Base-by-base conservation (phyloP, 768 basidiomycete species). In the Boletus patriciae region DNA sequence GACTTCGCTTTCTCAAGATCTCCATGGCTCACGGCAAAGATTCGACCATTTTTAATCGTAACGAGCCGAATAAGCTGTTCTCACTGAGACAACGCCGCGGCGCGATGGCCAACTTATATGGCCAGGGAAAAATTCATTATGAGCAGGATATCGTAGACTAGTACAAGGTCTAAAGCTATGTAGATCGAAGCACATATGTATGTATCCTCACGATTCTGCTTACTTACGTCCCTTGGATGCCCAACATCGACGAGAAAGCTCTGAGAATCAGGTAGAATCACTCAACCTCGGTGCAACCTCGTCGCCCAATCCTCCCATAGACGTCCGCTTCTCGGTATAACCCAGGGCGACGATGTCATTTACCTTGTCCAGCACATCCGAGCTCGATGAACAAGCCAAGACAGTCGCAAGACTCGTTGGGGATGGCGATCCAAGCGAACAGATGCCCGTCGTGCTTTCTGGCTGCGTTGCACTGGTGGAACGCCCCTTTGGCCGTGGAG, bases 331-430 rank as follows among this genome's bases (percentile, higher is more conserved):
- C 50, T 70, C 58, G 31, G 63, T 70, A 69, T 77, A 74, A 8
- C 78, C 72, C 53, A 57, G 64, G 21, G 68, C 64, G 31, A 79
- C 64, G 21, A 78, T 75, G 19, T 72, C 67, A 29, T 74, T 73
- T 3, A 79, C 74, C 47, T 60, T 71, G 54, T 49, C 60, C 18
- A 76, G 52, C 51, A 72, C 65, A 16, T 67, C 69, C 34, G 34
- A 44, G 45, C 64, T 72, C 31, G 66, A 51, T 5, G 63, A 54
- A n/a, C 67, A 55, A 3, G 59, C 62, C 45, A 71, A 42, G 2
- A 55, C 65, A 15, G 64, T 46, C 19, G 63, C 66, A 0, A 70
- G 59, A 41, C 60, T 61, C 19, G 62, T 68, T 6, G 62, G 69
- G 5, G 69, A 68, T 23, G 66, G 38, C 23, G 69, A 59, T 2